Percentiles rank a stretch among this genome's conserved stretches.
Conservation (phyloP, 2,329 filamentous ascomycete species). For the Aspergillus costaricaensis region DNA sequence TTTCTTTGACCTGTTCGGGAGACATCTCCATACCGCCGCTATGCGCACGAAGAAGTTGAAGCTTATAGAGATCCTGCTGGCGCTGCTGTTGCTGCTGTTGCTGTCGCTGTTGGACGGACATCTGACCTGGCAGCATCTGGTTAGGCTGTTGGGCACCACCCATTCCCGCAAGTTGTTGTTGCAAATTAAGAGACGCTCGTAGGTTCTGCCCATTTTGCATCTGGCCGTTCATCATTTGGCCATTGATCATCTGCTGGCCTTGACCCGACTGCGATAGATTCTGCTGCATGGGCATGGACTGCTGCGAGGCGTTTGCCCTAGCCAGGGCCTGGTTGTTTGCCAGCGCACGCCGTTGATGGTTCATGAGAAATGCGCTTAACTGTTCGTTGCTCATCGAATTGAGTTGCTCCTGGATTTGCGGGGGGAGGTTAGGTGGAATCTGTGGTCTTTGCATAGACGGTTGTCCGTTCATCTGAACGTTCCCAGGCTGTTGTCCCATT, state of each 20-base stretch:
- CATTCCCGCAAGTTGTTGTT: slow-evolving; percentile 37
- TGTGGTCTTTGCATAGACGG: slow-evolving; percentile 35
- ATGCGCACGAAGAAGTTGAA: slow-evolving; percentile 38
- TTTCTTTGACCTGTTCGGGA: slow-evolving; percentile 44
- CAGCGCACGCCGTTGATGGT: slow-evolving; percentile 35
- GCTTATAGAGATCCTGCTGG: slow-evolving; percentile 34
- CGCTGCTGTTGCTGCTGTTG: slow-evolving; percentile 28
- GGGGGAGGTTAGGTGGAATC: slow-evolving; percentile 39
- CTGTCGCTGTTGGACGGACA: slow-evolving; percentile 35
- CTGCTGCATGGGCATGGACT: slow-evolving; percentile 33
- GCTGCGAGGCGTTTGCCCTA: slow-evolving; percentile 34
- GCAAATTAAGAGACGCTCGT: slow-evolving; percentile 37
- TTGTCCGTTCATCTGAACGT: slow-evolving; percentile 32
- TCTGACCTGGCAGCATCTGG: slow-evolving; percentile 35
- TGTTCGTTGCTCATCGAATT: slow-evolving; percentile 40
- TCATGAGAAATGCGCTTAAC: slow-evolving; percentile 34
- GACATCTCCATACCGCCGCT: slow-evolving; percentile 40
- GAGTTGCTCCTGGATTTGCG: slow-evolving; percentile 37
- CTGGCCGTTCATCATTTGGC: slow-evolving; percentile 35
- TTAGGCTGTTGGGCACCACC: slow-evolving; percentile 30
- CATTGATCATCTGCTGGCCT: slow-evolving; percentile 32
- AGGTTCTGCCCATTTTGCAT: slow-evolving; percentile 37
- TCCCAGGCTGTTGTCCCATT: slow-evolving; percentile 35
- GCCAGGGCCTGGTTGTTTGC: slow-evolving; percentile 35
- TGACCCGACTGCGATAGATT: slow-evolving; percentile 36